A percentile compares a stretch with the other conserved stretches of the same genome.
Evolutionary conservation across 208 protist species (phyloP).

Genomic region (Sergeia podlipaevii): DNA sequence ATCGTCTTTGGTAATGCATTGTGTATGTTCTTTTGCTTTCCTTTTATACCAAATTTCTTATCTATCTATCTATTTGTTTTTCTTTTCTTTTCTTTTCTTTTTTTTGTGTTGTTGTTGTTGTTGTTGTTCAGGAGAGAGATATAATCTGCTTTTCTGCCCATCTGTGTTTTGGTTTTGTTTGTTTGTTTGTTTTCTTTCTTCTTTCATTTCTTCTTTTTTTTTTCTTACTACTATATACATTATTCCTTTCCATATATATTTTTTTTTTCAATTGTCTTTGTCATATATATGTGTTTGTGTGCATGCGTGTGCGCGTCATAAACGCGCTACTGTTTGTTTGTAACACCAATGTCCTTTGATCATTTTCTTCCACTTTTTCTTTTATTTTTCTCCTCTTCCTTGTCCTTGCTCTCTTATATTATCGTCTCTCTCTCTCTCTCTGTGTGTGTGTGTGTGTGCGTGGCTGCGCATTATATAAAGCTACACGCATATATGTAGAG

Average conservation of each 20-base stretch:
- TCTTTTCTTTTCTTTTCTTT: conserved; percentile 10
- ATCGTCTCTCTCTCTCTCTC: too few relatives aligned
- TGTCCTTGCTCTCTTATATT: too few relatives aligned
- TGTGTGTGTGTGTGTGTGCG: too few relatives aligned
- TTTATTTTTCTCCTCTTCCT: too few relatives aligned
- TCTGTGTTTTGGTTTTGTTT: not conserved
- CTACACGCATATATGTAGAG: too few relatives aligned
- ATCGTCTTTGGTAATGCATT: not conserved
- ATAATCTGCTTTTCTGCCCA: conserved; percentile 4
- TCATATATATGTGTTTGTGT: not conserved
- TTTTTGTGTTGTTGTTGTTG: conserved; percentile 7
- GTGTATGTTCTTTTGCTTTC: not conserved
- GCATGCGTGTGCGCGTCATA: not conserved
- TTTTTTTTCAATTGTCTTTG: not conserved
- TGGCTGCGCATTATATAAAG: too few relatives aligned
- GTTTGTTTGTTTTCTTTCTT: conserved; percentile 14
- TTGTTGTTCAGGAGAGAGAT: too few relatives aligned
- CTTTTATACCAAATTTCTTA: conserved; percentile 13
- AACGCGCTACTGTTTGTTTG: too few relatives aligned
- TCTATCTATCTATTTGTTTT: not conserved
- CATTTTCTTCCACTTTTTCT: too few relatives aligned
- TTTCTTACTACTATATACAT: too few relatives aligned
- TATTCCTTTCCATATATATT: not conserved
- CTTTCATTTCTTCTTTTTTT: conserved; percentile 7
- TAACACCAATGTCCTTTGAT: too few relatives aligned